Evolutionary conservation across 768 basidiomycete genomes (phyloP).

Genomic region (Trametes cubensis): DNA sequence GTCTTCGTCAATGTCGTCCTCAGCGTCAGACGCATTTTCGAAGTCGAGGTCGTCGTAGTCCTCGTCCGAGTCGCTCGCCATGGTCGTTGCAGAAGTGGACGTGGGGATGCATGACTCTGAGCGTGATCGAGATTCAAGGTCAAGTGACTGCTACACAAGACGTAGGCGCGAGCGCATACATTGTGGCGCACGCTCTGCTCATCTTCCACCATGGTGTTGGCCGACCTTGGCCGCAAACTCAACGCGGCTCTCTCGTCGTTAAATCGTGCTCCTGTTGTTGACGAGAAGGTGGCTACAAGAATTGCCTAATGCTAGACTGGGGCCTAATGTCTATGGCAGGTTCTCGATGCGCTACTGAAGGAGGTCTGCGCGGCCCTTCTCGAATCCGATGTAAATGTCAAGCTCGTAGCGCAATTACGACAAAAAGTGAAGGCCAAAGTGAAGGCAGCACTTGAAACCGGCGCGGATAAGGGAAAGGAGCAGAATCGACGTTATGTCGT

Average conservation of each 20-base stretch:
- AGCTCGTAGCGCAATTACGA: slow-evolving; percentile 84
- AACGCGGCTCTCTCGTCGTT: slow-evolving; percentile 92
- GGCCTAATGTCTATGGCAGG: slow-evolving; percentile 48
- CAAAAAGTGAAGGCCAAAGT: slow-evolving; percentile 91
- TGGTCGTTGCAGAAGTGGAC: slow-evolving; percentile 30
- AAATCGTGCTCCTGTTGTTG: slow-evolving; percentile 81
- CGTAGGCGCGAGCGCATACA: background rate
- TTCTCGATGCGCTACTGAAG: slow-evolving; percentile 91
- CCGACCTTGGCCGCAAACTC: slow-evolving; percentile 91
- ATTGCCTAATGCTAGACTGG: background rate
- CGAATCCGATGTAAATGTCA: slow-evolving; percentile 98
- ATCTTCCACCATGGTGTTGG: slow-evolving; percentile 77
- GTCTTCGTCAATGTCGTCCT: slow-evolving; percentile 60
- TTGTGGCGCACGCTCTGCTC: slow-evolving; percentile 8
- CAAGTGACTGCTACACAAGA: slow-evolving; percentile 17
- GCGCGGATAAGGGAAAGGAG: slow-evolving; percentile 75
- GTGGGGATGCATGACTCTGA: slow-evolving; percentile 17
- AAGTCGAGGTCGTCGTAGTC: slow-evolving; percentile 65
- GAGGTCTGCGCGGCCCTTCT: slow-evolving; percentile 93
- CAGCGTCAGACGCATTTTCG: slow-evolving; percentile 53
- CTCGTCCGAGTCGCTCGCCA: slow-evolving; percentile 68
- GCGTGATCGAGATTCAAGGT: slow-evolving; percentile 21
- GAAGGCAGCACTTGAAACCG: slow-evolving; percentile 73
- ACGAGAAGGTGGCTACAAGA: slow-evolving; percentile 71
- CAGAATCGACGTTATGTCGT: slow-evolving; percentile 83